phyloP scores from a whole-genome alignment of 345 rosid genomes.

The Pelargonium nanum region DNA sequence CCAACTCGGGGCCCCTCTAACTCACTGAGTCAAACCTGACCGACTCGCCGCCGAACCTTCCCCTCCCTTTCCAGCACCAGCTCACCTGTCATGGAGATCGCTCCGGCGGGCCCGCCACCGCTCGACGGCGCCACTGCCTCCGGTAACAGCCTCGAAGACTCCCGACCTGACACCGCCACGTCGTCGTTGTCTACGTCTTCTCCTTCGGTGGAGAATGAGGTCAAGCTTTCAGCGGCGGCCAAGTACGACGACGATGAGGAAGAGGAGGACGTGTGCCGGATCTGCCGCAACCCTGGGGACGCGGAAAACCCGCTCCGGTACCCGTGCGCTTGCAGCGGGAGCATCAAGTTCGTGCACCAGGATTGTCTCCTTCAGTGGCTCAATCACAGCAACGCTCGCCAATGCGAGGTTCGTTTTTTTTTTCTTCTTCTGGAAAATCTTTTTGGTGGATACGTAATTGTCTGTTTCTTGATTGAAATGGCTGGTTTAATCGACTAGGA shows the following conservation, averaged over 20 bases:
- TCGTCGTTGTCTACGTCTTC: conserved; percentile 7
- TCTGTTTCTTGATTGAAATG: background rate
- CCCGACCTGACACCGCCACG: conserved; percentile 10
- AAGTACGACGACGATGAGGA: conserved; percentile 53
- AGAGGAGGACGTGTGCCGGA: conserved; percentile 97
- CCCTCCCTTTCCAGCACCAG: conserved; percentile 6
- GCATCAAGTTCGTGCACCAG: conserved; percentile 95
- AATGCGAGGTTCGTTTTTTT: conserved; percentile 70
- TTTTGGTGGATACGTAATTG: background rate
- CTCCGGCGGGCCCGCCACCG: conserved; percentile 21
- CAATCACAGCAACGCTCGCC: conserved; percentile 95
- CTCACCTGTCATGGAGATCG: conserved; percentile 37
- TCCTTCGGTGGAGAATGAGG: conserved; percentile 9
- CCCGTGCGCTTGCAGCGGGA: conserved; percentile 98
- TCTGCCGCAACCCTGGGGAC: conserved; percentile 96
- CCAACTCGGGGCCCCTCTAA: no score
- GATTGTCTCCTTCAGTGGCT: conserved; percentile 99
- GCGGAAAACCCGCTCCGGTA: conserved; percentile 79
- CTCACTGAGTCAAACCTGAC: background rate
- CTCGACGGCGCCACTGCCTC: conserved; percentile 15
- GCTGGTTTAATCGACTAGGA: background rate
- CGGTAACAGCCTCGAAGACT: conserved; percentile 12
- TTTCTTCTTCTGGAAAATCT: background rate
- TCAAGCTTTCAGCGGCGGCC: conserved; percentile 6
- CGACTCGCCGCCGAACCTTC: conserved; percentile 1